Evolutionary conservation across 495 filamentous ascomycete genomes (phyloP), one percentile per base, ranked within the genome.

Genomic region (Penicillium cataractarum): DNA sequence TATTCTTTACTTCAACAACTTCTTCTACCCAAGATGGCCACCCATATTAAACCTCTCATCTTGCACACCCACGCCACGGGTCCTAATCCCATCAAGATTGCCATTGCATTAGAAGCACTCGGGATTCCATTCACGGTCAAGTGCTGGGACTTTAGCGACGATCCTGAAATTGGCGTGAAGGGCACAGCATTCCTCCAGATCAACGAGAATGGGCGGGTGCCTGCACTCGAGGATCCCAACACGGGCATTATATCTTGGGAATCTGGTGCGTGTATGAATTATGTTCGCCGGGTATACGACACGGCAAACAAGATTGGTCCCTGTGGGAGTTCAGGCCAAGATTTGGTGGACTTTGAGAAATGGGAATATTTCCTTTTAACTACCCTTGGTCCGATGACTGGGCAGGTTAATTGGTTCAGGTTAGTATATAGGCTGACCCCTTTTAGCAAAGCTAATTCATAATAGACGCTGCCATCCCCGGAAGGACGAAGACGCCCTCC

Each of bases 141-240:
- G 46, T 78, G 76, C 19, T 85, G 95, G 73, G 80, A 87, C 10
- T 81, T 96, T 50, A 68, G 70, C 60, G 89, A 81, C 68, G 9
- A 75, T 62, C 74, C 73, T 1, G 65, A 68, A 12, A 74, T 61
- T 1, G 69, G 76, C 0, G 73, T 92, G 89, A 75, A 96, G 86
- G 74, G 82, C 82, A 37, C 71, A 72, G 87, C 84, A 80, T 97
- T 90, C 74, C 79, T 93, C 21, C 82, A 83, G 17, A 92, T 96
- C 74, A 96, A 95, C 72, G 92, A 92, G 42, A 97, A 96, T 68
- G 92, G 92, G 54, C 88, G 92, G 26, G 92, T 96, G 52, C 92
- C 93, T 2, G 91, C 92, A 0, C 67, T 97, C 9, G 71, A 76
- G 37, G 67, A 76, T 37, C 72, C 80, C 17, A 82, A 82, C 60